Conservation (phyloP, 1,284 basidiomycete genomes). For the Apiotrichum akiyoshidainum region DNA sequence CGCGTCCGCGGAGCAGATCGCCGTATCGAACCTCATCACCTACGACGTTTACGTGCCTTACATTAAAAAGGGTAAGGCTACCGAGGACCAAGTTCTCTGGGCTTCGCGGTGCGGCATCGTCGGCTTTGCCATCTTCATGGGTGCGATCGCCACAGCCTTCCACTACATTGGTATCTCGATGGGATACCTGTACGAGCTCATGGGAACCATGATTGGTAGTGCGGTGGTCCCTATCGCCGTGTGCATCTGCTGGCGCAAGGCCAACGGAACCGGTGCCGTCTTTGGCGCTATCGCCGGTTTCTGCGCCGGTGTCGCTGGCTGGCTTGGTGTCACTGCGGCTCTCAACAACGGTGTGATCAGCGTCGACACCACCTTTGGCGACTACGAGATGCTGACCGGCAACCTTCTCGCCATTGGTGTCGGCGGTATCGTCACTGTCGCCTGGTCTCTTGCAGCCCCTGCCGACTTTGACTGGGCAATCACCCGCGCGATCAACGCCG, state of each 20-base stretch:
- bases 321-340: constrained; percentile 73
- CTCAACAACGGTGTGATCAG: constrained; percentile 69
- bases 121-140: constrained; percentile 73
- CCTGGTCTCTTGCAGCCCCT: constrained; percentile 65
- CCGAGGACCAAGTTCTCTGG: constrained; percentile 59
- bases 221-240: constrained; percentile 83
- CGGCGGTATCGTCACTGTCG: constrained; percentile 70
- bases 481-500: constrained; percentile 68
- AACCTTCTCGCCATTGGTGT: constrained; percentile 81
- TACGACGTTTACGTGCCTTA: constrained; percentile 68
- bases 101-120: constrained; percentile 58
- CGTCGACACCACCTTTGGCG: constrained; percentile 62
- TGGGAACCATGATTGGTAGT: constrained; percentile 64
- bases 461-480: constrained; percentile 73
- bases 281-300: constrained; percentile 70
- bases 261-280: constrained; percentile 78
- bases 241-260: constrained; percentile 73
- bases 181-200: constrained; percentile 52
- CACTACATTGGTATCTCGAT: constrained; percentile 83
- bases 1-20: constrained; percentile 83
- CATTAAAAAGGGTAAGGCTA: constrained; percentile 58
- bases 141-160: constrained; percentile 77
- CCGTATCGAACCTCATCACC: constrained; percentile 71
- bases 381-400: constrained; percentile 68
- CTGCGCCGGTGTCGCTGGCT: constrained; percentile 67